Evolutionary conservation across 2,329 filamentous ascomycete genomes (phyloP).

Genomic region (Aspergillus brasiliensis): DNA sequence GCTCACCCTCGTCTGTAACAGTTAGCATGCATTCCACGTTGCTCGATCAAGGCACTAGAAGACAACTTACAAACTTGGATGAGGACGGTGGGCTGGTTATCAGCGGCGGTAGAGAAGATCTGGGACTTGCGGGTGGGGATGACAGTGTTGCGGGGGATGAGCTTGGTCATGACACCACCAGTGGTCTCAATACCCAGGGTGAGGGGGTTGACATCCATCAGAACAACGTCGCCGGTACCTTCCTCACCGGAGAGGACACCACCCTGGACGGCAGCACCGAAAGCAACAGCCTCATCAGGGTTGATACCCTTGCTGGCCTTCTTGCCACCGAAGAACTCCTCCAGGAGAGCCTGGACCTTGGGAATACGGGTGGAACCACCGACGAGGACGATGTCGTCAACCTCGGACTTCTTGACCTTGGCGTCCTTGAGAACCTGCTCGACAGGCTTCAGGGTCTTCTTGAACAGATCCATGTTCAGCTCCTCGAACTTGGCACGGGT

Average conservation of each 20-base stretch:
- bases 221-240: constrained; percentile 76
- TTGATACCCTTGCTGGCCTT: constrained; percentile 99
- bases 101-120: constrained; percentile 95
- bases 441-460: constrained; percentile 98
- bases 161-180: constrained; percentile 95
- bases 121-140: constrained; percentile 97
- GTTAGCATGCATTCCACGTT: constrained; percentile 20
- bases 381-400: constrained; percentile 95
- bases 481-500: constrained; percentile 99
- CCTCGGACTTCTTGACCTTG: constrained; percentile 92
- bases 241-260: constrained; percentile 91
- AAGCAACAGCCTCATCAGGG: constrained; percentile 98
- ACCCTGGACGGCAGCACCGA: constrained; percentile 94
- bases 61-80: constrained; percentile 75
- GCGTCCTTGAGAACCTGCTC: constrained; percentile 98
- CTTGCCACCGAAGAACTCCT: constrained; percentile 95
- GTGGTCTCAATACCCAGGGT: constrained; percentile 97
- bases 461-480: constrained; percentile 98
- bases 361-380: constrained; percentile 99
- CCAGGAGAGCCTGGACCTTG: constrained; percentile 91
- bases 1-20: constrained; percentile 72
- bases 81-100: constrained; percentile 93
- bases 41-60: background rate
- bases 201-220: constrained; percentile 96
- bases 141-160: constrained; percentile 91